Conservation (phyloP, 2,329 filamentous ascomycete genomes). For the Cladosporium sp. region DNA sequence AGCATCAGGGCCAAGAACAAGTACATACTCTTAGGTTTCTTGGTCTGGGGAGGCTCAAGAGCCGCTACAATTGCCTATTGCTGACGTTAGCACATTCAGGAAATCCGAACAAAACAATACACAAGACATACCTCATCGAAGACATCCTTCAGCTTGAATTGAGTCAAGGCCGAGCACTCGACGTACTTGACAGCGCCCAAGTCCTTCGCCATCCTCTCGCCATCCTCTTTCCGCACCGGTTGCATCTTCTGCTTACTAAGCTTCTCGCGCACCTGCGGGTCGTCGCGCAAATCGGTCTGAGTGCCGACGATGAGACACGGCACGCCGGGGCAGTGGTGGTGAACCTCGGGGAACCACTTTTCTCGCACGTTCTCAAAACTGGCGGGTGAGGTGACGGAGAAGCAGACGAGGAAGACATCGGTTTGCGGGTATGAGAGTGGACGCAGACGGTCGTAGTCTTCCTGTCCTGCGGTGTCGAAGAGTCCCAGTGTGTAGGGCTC, state of each 20-base stretch:
- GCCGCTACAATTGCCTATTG: conserved; percentile 88
- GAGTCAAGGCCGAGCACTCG: conserved; percentile 95
- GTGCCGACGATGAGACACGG: conserved; percentile 97
- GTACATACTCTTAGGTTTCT: conserved; percentile 52
- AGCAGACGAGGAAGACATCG: conserved; percentile 98
- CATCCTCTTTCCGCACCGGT: conserved; percentile 86
- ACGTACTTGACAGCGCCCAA: conserved; percentile 98
- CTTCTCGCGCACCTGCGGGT: conserved; percentile 82
- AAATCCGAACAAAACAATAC: not conserved
- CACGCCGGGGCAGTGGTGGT: conserved; percentile 96
- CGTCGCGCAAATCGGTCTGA: conserved; percentile 92
- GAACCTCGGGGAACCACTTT: conserved; percentile 98
- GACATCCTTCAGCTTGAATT: conserved; percentile 98
- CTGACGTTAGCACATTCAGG: conserved; percentile 19
- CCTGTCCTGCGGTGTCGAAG: conserved; percentile 98
- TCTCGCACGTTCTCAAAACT: conserved; percentile 99
- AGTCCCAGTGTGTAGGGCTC: conserved; percentile 96
- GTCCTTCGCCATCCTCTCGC: conserved; percentile 94
- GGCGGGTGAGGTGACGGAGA: conserved; percentile 93
- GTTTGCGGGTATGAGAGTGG: conserved; percentile 97
- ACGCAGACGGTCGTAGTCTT: conserved; percentile 97
- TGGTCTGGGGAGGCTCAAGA: conserved; percentile 78
- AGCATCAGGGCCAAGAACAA: not conserved
- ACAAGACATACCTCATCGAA: conserved; percentile 81
- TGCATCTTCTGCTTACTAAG: conserved; percentile 93